Evolutionary conservation across 164 flowering plant genomes (phyloP), one percentile per base, ranked within the genome.

Genomic region (Kalanchoe fedtschenkoi): DNA sequence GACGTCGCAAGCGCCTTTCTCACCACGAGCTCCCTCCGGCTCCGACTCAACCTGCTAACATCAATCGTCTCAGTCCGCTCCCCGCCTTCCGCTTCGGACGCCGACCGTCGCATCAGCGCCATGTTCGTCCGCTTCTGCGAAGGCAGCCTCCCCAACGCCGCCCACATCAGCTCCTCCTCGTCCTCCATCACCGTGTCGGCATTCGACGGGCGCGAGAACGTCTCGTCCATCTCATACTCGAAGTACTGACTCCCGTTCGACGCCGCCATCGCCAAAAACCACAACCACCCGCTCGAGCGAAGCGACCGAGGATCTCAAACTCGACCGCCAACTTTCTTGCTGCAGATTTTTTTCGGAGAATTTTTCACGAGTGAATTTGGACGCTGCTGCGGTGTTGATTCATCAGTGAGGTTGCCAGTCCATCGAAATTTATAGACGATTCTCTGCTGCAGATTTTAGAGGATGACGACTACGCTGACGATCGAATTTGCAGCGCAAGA

Each of bases 141-240:
- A 33, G 96, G 98, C 24, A 92, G 44, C 21, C 87, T 65, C 65
- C 71, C 76, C n/a, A 89, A 44, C 51, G 93, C 96, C 19, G 83
- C 95, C 96, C 98, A 89, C 3, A 69, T 34, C 1, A 92, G 79
- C 74, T 87, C 91, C 1, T 77, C 79, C 66, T 87, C 96, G 64
- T 92, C 98, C 56, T 72, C 68, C 61, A 51, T 74, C 11, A 77
- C 81, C 17, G 75, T 26, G 6, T 83, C 91, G 0, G 88, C 89
- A 58, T 83, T 89, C 56, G 95, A 87, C 33, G 86, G 76, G 62
- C 90, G 10, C 29, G 54, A 47, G 16, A 47, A 47, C 28, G 54
- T 47, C 7, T 47, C 54, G 32, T 24, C 56, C 32, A 51, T 51
- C 32, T 51, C 56, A 32, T 24, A 51, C 56, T 51, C 56, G 33